Conservation (phyloP, 1,284 basidiomycete genomes). For the Flammula alnicola region DNA sequence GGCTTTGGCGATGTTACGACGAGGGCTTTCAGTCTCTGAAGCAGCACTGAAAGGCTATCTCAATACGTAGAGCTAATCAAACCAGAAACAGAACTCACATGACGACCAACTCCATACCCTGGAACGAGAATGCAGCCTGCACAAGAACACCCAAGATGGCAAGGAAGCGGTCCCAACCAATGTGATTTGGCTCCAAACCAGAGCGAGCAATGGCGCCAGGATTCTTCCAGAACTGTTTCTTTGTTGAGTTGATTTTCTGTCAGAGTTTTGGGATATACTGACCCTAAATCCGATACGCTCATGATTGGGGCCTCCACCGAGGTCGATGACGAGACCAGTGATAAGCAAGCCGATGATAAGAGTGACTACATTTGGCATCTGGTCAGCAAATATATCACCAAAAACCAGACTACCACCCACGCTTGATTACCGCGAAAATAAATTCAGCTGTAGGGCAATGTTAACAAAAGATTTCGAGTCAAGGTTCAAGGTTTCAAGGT, state of each 20-base stretch:
- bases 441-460: conserved; percentile 55
- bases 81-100: conserved; percentile 46
- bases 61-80: background rate
- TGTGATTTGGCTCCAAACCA: conserved; percentile 46
- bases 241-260: background rate
- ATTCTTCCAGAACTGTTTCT: conserved; percentile 67
- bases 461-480: no score
- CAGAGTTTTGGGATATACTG: conserved; percentile 14
- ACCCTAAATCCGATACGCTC: conserved; percentile 68
- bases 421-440: conserved; percentile 66
- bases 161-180: conserved; percentile 63
- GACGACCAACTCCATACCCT: conserved; percentile 83
- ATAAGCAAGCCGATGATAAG: conserved; percentile 68
- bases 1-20: conserved; percentile 80
- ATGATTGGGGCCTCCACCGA: conserved; percentile 68
- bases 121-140: conserved; percentile 84
- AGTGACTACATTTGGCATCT: conserved; percentile 40
- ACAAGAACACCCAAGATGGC: conserved; percentile 71
- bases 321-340: conserved; percentile 69
- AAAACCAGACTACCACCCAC: no score
- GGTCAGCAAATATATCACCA: no score
- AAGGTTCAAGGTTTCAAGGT: no score
- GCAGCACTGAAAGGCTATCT: conserved; percentile 52
- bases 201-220: conserved; percentile 63
- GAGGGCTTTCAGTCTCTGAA: conserved; percentile 75